Conservation (phyloP, 257 asterid genomes). For the Nicotiana tomentosiformis region DNA sequence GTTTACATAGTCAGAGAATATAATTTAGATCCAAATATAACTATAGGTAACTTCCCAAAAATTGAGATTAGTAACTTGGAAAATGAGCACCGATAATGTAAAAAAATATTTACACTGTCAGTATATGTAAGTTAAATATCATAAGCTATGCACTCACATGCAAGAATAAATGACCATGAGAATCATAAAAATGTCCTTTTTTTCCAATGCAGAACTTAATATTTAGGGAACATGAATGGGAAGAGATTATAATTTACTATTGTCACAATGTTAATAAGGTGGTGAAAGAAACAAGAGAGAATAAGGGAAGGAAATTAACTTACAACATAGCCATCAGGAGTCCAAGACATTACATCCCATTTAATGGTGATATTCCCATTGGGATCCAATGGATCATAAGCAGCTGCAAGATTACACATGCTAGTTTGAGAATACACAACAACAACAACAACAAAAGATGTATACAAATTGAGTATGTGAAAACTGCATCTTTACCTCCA, state of each 20-base stretch:
- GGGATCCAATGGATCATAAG: constrained; percentile 90
- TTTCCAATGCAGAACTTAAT: too few relatives aligned
- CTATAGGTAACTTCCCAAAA: too few relatives aligned
- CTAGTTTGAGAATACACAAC: not conserved
- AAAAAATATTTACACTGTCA: too few relatives aligned
- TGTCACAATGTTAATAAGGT: not conserved
- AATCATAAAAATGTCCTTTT: too few relatives aligned
- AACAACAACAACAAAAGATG: not conserved
- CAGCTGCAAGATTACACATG: constrained; percentile 31
- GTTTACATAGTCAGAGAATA: too few relatives aligned
- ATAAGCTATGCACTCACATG: too few relatives aligned
- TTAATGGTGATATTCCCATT: constrained; percentile 82
- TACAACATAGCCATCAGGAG: constrained; percentile 87
- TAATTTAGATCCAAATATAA: not conserved
- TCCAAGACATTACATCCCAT: constrained; percentile 92
- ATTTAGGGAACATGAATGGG: too few relatives aligned
- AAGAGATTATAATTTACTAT: too few relatives aligned
- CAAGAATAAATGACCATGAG: too few relatives aligned
- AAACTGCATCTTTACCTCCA: constrained; percentile 32
- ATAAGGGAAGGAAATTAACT: not conserved
- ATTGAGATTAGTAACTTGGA: too few relatives aligned
- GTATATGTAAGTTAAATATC: too few relatives aligned
- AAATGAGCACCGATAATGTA: too few relatives aligned
- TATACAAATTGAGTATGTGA: not conserved
- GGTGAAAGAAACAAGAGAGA: not conserved